A percentile compares a stretch with the other conserved stretches of the same genome.
Conservation (phyloP, 2,329 filamentous ascomycete species). For the Malbranchea cinnamomea region DNA sequence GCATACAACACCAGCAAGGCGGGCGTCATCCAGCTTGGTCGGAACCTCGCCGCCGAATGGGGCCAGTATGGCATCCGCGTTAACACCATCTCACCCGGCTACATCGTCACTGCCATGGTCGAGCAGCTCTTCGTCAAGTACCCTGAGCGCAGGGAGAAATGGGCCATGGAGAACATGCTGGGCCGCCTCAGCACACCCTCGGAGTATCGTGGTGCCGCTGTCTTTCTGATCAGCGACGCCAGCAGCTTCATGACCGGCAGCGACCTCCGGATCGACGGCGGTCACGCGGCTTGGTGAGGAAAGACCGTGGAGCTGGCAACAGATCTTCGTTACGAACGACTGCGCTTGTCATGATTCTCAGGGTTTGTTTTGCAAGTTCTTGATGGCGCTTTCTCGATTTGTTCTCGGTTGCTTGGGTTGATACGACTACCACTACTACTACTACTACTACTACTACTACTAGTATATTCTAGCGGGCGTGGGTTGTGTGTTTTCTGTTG, state of each 20-base stretch:
- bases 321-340: too few species aligned
- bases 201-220: slow-evolving; percentile 48
- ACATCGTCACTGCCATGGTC: slow-evolving; percentile 34
- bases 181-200: slow-evolving; percentile 50
- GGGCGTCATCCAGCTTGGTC: slow-evolving; percentile 31
- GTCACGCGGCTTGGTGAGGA: slow-evolving; percentile 40
- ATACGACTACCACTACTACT: too few species aligned
- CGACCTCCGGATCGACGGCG: slow-evolving; percentile 40
- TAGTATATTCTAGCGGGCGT: too few species aligned
- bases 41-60: slow-evolving; percentile 35
- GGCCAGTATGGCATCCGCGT: slow-evolving; percentile 34
- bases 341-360: too few species aligned
- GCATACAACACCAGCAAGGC: slow-evolving; percentile 36
- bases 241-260: slow-evolving; percentile 42
- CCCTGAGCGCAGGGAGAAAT: slow-evolving; percentile 64
- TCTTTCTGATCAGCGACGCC: slow-evolving; percentile 34
- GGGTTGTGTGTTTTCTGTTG: too few species aligned
- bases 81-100: slow-evolving; percentile 34
- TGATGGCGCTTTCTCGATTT: too few species aligned
- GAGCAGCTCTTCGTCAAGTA: slow-evolving; percentile 39
- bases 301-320: too few species aligned
- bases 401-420: too few species aligned
- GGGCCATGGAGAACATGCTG: slow-evolving; percentile 79
- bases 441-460: too few species aligned
- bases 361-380: too few species aligned